Evolutionary conservation across 805 yeast species (phyloP), one percentile per base, ranked within the genome.

Genomic region (Cyberlindnera euphorbiiphila): DNA sequence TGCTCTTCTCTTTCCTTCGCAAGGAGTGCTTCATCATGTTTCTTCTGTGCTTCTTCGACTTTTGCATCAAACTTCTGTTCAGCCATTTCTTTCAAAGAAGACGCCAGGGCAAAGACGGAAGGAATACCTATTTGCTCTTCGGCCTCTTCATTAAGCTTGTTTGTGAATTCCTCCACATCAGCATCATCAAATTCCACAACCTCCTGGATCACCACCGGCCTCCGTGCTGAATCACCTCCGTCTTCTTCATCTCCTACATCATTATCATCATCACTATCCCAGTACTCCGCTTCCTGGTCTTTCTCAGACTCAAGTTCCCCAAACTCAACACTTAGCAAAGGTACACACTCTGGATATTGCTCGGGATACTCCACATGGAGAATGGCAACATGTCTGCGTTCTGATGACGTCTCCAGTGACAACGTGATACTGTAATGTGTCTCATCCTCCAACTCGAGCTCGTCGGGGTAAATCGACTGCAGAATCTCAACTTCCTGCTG

Each of bases 401-500:
- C 77, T 8, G 86, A 69, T 5, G 71, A 69, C 3, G 91, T 78
- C 48, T 91, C 97, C 31, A 89, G 66, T 15, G 57, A 52, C n/a
- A 87, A 49, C 34, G 65, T 65, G 24, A 91, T 72, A 29, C 75
- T 68, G 56, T 76, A 85, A 25, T 68, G 68, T 6, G 66, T 60
- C 2, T 65, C 62, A 25, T 62, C 46, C 14, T 41, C 50, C 16
- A 45, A 32, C 20, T 57, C 62, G 22, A 86, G 62, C 59, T 91
- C 98, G 56, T 91, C 97, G 6, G 98, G 98, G 58, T 93, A 91
- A 38, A 91, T 91, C 13, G 94, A 81, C 56, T 85, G 81, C 41
- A 91, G 71, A 36, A 93, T 88, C 60, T 89, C 97, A 31, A 93
- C 59, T 60, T 91, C 98, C 62, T 91, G 96, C 20, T 56, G 60